Evolutionary conservation across 148 eudicot species (phyloP).

Genomic region (Beta vulgaris): DNA sequence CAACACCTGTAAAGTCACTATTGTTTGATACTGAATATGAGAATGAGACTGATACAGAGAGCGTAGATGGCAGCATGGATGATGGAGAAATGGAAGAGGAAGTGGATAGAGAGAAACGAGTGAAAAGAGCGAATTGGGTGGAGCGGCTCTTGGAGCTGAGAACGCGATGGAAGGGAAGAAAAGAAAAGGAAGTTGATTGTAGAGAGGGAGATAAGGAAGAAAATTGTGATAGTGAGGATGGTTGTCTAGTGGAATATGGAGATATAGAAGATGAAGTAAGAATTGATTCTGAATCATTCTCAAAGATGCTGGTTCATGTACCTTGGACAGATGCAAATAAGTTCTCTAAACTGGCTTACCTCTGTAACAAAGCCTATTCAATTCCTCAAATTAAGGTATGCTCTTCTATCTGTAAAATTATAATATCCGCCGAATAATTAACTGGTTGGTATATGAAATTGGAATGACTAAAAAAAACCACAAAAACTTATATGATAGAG

Average conservation of each 20-base stretch:
- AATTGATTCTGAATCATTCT: slow-evolving; percentile 44
- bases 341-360: slow-evolving; percentile 61
- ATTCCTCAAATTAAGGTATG: slow-evolving; percentile 63
- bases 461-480: no score
- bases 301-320: slow-evolving; percentile 43
- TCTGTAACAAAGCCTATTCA: slow-evolving; percentile 72
- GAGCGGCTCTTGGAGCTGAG: slow-evolving; percentile 57
- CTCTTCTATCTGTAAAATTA: background rate
- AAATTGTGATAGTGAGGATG: slow-evolving; percentile 39
- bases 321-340: slow-evolving; percentile 62
- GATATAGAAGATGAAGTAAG: slow-evolving; percentile 37
- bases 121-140: slow-evolving; percentile 53
- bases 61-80: slow-evolving; percentile 5
- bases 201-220: slow-evolving; percentile 21
- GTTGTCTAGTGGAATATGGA: slow-evolving; percentile 50
- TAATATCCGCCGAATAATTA: no score
- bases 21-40: slow-evolving; percentile 40
- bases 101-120: slow-evolving; percentile 25
- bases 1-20: slow-evolving; percentile 35
- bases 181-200: slow-evolving; percentile 27
- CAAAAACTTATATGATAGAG: no score
- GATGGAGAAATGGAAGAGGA: slow-evolving; percentile 23
- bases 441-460: no score
- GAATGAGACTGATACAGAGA: slow-evolving; percentile 15
- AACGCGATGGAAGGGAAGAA: slow-evolving; percentile 43